These are phyloP conservation scores for Colletotrichum acutatum DNA, from an alignment of 2,329 filamentous ascomycete genomes.

Conservation along the genomic window DNA sequence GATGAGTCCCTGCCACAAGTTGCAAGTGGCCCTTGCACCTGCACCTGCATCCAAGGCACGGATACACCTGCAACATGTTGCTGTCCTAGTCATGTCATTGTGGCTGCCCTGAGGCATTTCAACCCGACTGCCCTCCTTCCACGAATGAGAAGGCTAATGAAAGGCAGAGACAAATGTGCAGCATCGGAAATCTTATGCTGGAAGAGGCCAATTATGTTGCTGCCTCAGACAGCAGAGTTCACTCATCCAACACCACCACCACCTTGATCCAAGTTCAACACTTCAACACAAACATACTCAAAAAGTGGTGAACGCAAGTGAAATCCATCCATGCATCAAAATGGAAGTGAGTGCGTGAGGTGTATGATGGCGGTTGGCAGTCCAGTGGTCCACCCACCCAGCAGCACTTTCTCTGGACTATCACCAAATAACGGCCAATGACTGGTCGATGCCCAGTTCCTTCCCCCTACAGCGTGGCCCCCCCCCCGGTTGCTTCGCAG, in stretches of 20 bases:
- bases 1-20: not conserved
- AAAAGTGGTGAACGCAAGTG: not conserved
- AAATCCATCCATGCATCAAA: not conserved
- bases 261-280: not conserved
- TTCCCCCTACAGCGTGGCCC: not conserved
- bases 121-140: not conserved
- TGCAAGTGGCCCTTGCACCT: constrained; percentile 7
- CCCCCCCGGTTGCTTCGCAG: not conserved
- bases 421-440: not conserved
- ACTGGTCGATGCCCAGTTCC: not conserved
- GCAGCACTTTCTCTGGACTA: not conserved
- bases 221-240: not conserved
- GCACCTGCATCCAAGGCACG: not conserved
- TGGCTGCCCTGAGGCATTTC: not conserved
- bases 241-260: not conserved
- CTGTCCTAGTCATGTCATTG: not conserved
- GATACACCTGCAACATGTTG: not conserved
- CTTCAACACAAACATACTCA: not conserved
- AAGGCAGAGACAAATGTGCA: not conserved
- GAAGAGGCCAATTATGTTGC: not conserved
- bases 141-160: not conserved
- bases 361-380: not conserved
- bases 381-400: not conserved
- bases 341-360: not conserved
- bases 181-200: not conserved